Conservation (phyloP, 2,329 filamentous ascomycete genomes). For the Onygenales sp. region DNA sequence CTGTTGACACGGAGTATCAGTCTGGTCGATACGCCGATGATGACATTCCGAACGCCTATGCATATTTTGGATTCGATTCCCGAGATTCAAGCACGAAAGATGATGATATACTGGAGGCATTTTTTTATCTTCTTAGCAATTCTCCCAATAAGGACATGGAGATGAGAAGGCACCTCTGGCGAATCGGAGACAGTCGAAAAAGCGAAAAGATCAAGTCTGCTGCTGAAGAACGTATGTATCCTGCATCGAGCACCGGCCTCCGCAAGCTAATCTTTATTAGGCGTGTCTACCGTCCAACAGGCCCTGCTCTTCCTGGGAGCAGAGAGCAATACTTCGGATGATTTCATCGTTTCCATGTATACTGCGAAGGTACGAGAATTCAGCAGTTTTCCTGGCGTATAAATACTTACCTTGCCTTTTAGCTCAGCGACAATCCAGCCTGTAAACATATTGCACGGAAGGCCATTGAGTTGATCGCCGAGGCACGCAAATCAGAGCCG, state of each 20-base stretch:
- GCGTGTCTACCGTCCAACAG: constrained; percentile 53
- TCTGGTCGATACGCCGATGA: constrained; percentile 48
- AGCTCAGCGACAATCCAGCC: constrained; percentile 43
- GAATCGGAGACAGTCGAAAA: constrained; percentile 49
- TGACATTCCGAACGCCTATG: constrained; percentile 50
- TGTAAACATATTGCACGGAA: constrained; percentile 43
- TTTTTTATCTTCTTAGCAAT: constrained; percentile 49
- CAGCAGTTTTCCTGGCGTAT: not conserved
- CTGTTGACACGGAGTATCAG: constrained; percentile 49
- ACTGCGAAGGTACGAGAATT: constrained; percentile 41
- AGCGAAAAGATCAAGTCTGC: constrained; percentile 51
- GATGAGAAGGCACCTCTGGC: constrained; percentile 46
- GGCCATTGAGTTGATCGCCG: constrained; percentile 51
- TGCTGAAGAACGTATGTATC: constrained; percentile 43
- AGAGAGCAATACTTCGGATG: constrained; percentile 41
- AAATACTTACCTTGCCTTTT: constrained; percentile 1
- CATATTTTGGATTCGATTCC: constrained; percentile 46
- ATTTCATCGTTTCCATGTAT: constrained; percentile 49
- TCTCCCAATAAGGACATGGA: constrained; percentile 45
- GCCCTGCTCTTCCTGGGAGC: constrained; percentile 54
- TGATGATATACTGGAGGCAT: constrained; percentile 52
- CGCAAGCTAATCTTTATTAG: constrained; percentile 17
- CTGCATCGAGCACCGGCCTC: not conserved
- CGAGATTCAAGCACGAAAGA: constrained; percentile 41
- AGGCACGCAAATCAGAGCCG: constrained; percentile 45